Percentiles rank a stretch among this genome's conserved stretches.
Evolutionary conservation across 2,329 filamentous ascomycete species (phyloP).

Genomic region (Aspergillus neoniger): DNA sequence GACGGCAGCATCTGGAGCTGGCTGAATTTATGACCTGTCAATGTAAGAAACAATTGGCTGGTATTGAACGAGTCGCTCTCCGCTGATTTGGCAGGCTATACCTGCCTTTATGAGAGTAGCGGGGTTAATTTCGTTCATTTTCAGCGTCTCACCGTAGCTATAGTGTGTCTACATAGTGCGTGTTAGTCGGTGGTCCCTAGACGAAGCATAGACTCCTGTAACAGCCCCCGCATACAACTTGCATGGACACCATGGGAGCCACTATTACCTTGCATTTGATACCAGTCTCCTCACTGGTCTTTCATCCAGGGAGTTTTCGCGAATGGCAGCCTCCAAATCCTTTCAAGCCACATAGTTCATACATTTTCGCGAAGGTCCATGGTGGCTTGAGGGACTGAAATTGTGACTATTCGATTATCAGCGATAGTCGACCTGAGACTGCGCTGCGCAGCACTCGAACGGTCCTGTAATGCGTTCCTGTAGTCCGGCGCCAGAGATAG

Average conservation of each 20-base stretch:
- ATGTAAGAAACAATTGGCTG: neutral
- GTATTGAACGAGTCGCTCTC: neutral
- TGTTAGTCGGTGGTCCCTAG: neutral
- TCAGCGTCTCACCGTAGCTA: neutral
- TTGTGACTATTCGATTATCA: neutral
- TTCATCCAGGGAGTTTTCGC: neutral
- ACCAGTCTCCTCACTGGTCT: neutral
- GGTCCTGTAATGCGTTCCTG: neutral
- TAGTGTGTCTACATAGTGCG: neutral
- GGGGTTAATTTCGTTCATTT: neutral
- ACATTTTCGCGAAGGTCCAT: neutral
- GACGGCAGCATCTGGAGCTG: neutral
- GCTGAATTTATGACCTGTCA: neutral
- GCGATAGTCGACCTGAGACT: neutral
- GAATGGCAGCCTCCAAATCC: neutral
- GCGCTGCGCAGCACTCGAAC: neutral
- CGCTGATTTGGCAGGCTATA: constrained; percentile 20
- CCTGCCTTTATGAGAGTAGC: constrained; percentile 25
- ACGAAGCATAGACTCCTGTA: neutral
- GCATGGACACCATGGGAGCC: neutral
- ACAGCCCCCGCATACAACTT: neutral
- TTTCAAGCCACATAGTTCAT: neutral
- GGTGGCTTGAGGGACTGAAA: too few species aligned
- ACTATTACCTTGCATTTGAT: neutral
- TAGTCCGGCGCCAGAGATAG: neutral